phyloP scores from a whole-genome alignment of 768 basidiomycete species.

The Chlorophyllum brunneum region DNA sequence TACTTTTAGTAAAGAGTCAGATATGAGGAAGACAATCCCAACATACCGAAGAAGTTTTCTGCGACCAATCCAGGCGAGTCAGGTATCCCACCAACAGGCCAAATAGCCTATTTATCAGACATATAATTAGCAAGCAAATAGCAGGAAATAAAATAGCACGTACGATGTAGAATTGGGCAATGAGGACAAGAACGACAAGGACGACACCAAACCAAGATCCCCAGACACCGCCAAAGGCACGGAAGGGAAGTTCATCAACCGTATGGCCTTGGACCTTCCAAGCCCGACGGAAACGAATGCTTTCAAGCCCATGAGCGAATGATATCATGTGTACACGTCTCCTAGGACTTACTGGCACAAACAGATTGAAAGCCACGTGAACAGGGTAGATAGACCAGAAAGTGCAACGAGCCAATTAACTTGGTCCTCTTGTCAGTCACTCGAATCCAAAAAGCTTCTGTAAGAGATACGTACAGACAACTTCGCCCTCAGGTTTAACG shows the following conservation, averaged over 20 bases:
- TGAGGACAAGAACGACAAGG: constrained; percentile 35
- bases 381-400: constrained; percentile 43
- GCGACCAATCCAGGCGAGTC: constrained; percentile 25
- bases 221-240: constrained; percentile 38
- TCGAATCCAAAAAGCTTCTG: not conserved
- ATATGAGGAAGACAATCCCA: not conserved
- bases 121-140: not conserved
- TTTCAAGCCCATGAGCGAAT: constrained; percentile 4
- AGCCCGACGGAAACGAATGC: constrained; percentile 42
- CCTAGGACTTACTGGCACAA: constrained; percentile 36
- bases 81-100: constrained; percentile 35
- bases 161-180: constrained; percentile 45
- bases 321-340: not conserved
- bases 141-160: constrained; percentile 4
- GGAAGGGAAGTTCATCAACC: constrained; percentile 41
- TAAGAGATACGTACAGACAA: constrained; percentile 30
- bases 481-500: constrained; percentile 28
- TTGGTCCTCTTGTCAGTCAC: constrained; percentile 12
- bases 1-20: not conserved
- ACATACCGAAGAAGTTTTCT: constrained; percentile 36
- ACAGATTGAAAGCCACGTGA: constrained; percentile 43
- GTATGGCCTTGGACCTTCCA: constrained; percentile 43
- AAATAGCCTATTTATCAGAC: constrained; percentile 31
- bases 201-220: constrained; percentile 44
- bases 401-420: constrained; percentile 42